Evolutionary conservation across 495 filamentous ascomycete genomes (phyloP), one percentile per base, ranked within the genome.

Genomic region (Podospora comata): DNA sequence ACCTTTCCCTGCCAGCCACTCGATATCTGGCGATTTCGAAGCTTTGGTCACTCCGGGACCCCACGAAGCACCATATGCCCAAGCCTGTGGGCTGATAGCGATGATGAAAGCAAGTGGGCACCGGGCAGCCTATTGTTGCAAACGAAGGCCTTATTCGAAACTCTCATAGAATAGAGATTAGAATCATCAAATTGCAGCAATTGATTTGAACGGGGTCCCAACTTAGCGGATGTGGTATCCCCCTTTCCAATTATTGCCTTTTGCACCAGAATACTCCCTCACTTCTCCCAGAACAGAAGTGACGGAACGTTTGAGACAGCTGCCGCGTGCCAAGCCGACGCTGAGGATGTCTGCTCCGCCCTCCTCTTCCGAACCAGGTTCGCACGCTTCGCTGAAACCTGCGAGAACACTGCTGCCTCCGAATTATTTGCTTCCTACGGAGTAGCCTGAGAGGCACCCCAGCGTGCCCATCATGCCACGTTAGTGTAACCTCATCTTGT

Each of bases 311-410:
- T 63, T 70, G 67, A 72, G 68, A 67, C 64, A 67, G 62, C 59
- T 68, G 56, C 70, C 71, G 71, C 60, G 16, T 66, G 70, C 73
- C 73, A 70, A 74, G 70, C 65, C 68, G 20, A 67, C 7, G 56
- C 67, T 71, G 68, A 59, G 62, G 66, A 66, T 69, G 67, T 64
- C 65, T 67, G 61, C 65, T 62, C 39, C 66, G 63, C 65, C 67
- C 62, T 66, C 27, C 70, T 26, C 34, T 67, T 70, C 62, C 39
- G 66, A 60, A 70, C 34, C 34, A 11, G 15, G 13, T 64, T 7
- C 23, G 19, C 60, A 44, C 23, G 59, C 19, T 59, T 59, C n/a
- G 26, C 57, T 54, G 55, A 58, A 58, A 26, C 55, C 55, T 26
- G 55, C 26, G 55, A 26, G 18, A 58, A 58, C 11, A 19, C 55